Evolutionary conservation across 352 stramenopile species (phyloP).

Genomic region (Globisporangium splendens): DNA sequence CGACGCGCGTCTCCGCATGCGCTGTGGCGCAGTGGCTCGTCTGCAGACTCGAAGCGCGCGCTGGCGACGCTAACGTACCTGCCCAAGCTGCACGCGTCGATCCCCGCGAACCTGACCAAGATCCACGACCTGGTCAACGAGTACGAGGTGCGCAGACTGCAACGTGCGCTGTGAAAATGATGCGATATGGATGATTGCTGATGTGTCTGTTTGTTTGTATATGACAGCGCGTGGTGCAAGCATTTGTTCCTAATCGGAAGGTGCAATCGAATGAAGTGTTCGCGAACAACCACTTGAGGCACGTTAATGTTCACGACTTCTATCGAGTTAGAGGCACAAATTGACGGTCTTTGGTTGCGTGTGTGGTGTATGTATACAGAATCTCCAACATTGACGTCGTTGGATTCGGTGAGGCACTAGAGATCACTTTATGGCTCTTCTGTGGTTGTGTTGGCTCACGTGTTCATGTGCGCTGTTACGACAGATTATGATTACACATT

Average conservation of each 20-base stretch:
- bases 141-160: constrained; percentile 32
- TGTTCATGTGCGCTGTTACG: not conserved
- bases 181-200: no score
- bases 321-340: not conserved
- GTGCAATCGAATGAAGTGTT: constrained; percentile 63
- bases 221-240: constrained; percentile 30
- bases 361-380: constrained; percentile 11
- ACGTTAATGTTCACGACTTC: constrained; percentile 1
- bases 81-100: constrained; percentile 42
- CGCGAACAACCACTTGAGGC: constrained; percentile 70
- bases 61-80: constrained; percentile 45
- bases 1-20: not conserved
- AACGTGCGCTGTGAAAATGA: not conserved
- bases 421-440: not conserved
- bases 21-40: not conserved
- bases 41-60: not conserved
- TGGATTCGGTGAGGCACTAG: constrained; percentile 42
- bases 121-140: constrained; percentile 42
- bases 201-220: not conserved
- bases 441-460: constrained; percentile 6
- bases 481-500: constrained; percentile 95
- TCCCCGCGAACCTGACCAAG: constrained; percentile 32
- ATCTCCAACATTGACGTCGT: constrained; percentile 69
- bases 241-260: constrained; percentile 36
- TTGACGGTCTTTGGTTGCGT: not conserved